Conservation (phyloP, 345 rosid genomes). For the Populus deltoides region DNA sequence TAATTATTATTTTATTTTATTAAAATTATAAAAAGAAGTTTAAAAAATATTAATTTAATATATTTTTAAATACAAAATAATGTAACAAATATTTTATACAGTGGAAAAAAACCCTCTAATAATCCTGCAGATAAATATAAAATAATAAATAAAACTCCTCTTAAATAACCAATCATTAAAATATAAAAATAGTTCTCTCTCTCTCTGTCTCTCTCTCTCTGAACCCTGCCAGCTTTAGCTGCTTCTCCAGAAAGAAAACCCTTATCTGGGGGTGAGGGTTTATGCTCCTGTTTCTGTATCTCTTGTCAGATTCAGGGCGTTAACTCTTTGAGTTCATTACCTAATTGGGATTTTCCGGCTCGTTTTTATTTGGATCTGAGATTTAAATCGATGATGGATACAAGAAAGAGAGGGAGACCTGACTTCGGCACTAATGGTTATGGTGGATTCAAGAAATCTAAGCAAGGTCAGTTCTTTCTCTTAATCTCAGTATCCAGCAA, state of each 20-base stretch:
- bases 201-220: neutral
- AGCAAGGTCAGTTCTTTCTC: constrained; percentile 43
- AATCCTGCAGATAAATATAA: too few species aligned
- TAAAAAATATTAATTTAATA: too few species aligned
- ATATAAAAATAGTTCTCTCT: too few species aligned
- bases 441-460: constrained; percentile 56
- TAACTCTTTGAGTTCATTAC: neutral
- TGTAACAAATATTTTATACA: too few species aligned
- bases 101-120: too few species aligned
- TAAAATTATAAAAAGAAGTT: too few species aligned
- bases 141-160: too few species aligned
- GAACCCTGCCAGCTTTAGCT: neutral
- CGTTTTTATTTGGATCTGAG: neutral
- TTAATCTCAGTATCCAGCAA: neutral
- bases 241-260: constrained; percentile 13
- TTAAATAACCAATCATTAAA: too few species aligned
- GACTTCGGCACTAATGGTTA: constrained; percentile 44
- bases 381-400: constrained; percentile 41
- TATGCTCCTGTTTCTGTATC: neutral
- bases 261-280: constrained; percentile 38
- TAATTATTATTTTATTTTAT: too few species aligned
- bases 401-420: constrained; percentile 63
- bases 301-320: neutral
- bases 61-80: too few species aligned
- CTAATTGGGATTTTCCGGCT: constrained; percentile 16